Base-by-base conservation (phyloP, 148 eudicot species). In the Rhododendron ovatum region DNA sequence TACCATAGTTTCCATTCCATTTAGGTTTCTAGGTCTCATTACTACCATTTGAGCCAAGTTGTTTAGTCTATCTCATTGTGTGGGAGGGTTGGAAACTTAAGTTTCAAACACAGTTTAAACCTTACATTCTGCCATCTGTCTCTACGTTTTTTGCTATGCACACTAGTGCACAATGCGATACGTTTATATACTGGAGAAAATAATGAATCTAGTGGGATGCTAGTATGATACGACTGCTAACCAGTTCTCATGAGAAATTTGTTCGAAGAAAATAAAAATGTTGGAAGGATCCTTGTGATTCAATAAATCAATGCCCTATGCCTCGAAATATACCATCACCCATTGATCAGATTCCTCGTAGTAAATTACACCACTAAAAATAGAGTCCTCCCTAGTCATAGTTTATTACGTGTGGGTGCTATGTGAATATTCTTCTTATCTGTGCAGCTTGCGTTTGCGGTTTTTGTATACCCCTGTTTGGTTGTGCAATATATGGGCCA, bases 401-500 rank as follows among this genome's bases (percentile, higher is more conserved):
- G 35, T 37, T 37, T 77, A 5, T 73, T 57, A 15, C 69, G 35
- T 86, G 55, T 81, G n/a, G 81, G 22, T 59, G 50, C 24, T 65
- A 67, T 88, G 45, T 69, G 28, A 86, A 20, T 48, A 73, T 76
- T 83, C 53, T 82, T 88, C n/a, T 88, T 55, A 18, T 65, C 76
- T 81, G 47, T 91, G 91, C 98, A 97, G 99, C 91, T 95, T 50
- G 95, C 93, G 53, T 97, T 97, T 88, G 90, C 92, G 28, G 84
- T 87, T 79, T 78, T 93, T 81, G 86, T 97, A 88, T 97, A 97
- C 88, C 99, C 98, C 82, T 95, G 98, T 85, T 93, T 97, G 86
- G 95, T 97, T 78, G 90, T 97, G 78, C 98, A 95, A 89, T 97
- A 97, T 90, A 93, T 97, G 99, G 99, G 99, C 82, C 99, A 95